Conservation (phyloP, 164 flowering plant genomes). For the Macadamia tetraphylla region DNA sequence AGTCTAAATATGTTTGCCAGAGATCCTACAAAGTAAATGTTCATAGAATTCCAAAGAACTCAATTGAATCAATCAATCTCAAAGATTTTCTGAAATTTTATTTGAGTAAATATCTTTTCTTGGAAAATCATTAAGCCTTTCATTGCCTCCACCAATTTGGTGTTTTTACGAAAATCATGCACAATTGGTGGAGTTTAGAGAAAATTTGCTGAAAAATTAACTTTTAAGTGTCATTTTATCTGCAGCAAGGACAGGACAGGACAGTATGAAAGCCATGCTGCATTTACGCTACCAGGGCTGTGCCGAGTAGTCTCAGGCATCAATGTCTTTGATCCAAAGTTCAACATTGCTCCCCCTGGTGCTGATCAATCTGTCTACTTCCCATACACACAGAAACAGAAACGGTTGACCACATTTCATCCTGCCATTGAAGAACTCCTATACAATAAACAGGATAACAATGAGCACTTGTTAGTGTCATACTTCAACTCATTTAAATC, state of each 20-base stretch:
- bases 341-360: constrained; percentile 95
- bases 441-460: constrained; percentile 55
- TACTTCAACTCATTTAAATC: neutral
- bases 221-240: constrained; percentile 3
- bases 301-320: constrained; percentile 83
- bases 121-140: neutral
- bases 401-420: constrained; percentile 51
- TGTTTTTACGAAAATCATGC: neutral
- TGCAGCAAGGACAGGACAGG: constrained; percentile 85
- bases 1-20: neutral
- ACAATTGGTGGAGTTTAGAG: neutral
- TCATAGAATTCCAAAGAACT: too few relatives aligned
- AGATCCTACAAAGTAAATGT: too few relatives aligned
- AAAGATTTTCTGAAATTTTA: neutral
- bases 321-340: constrained; percentile 86
- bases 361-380: constrained; percentile 92
- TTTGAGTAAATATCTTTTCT: neutral
- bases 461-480: constrained; percentile 71
- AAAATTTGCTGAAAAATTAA: neutral
- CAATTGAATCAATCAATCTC: neutral
- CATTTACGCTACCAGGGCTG: constrained; percentile 90
- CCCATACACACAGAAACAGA: constrained; percentile 61
- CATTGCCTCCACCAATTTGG: neutral
- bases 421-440: constrained; percentile 86
- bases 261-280: constrained; percentile 83